Evolutionary conservation across 768 basidiomycete species (phyloP).

Genomic region (Collybiopsis confluens): DNA sequence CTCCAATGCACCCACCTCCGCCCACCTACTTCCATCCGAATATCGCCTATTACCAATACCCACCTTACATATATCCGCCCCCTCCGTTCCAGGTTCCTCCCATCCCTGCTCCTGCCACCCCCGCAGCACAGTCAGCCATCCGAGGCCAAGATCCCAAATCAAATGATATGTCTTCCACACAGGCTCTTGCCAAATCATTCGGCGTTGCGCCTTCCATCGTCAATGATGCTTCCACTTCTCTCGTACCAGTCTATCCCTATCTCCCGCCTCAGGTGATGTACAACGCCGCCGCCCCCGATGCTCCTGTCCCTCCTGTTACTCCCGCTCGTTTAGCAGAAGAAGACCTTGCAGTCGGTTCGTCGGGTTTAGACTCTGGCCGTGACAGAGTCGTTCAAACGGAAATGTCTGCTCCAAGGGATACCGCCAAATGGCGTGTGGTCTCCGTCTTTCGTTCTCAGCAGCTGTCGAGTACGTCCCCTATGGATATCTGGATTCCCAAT

Average conservation of each 20-base stretch:
- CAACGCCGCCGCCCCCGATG: not conserved
- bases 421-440: slow-evolving; percentile 56
- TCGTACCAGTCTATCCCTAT: not conserved
- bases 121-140: slow-evolving; percentile 25
- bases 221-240: slow-evolving; percentile 41
- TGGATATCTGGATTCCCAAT: slow-evolving; percentile 67
- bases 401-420: slow-evolving; percentile 54
- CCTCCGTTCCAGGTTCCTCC: slow-evolving; percentile 31
- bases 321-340: slow-evolving; percentile 50
- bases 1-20: slow-evolving; percentile 30
- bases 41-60: slow-evolving; percentile 31
- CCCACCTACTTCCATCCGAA: slow-evolving; percentile 40
- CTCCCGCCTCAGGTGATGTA: not conserved
- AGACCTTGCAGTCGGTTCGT: slow-evolving; percentile 74
- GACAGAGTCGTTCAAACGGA: slow-evolving; percentile 54
- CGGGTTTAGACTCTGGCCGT: slow-evolving; percentile 64
- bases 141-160: slow-evolving; percentile 78
- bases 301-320: slow-evolving; percentile 26
- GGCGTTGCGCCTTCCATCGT: slow-evolving; percentile 74
- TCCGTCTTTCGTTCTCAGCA: slow-evolving; percentile 32
- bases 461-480: not conserved
- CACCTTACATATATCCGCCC: slow-evolving; percentile 28
- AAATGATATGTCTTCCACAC: slow-evolving; percentile 73
- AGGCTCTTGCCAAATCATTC: slow-evolving; percentile 74
- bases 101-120: slow-evolving; percentile 13